Evolutionary conservation across 2,329 filamentous ascomycete species (phyloP).

Genomic region (Aureobasidium sp.): DNA sequence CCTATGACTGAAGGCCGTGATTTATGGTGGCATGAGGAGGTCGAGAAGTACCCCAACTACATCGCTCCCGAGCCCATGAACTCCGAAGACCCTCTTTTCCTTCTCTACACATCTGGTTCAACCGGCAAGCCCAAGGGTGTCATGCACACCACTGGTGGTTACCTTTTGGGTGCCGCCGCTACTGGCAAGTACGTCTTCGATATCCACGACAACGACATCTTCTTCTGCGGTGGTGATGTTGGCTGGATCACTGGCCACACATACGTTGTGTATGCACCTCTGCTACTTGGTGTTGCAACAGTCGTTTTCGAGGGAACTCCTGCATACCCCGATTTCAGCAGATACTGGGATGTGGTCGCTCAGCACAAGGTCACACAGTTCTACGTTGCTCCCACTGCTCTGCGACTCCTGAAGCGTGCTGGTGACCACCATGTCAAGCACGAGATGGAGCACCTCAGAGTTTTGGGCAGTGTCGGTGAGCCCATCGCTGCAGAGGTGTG

Average conservation of each 20-base stretch:
- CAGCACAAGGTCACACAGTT: conserved; percentile 95
- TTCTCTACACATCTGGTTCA: conserved; percentile 95
- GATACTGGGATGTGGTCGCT: conserved; percentile 98
- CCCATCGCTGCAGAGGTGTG: conserved; percentile 96
- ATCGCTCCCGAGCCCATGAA: conserved; percentile 81
- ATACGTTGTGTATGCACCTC: conserved; percentile 93
- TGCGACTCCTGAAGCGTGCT: conserved; percentile 89
- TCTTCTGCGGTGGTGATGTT: conserved; percentile 97
- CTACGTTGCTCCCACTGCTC: conserved; percentile 92
- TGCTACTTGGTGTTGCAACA: conserved; percentile 86
- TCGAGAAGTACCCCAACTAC: conserved; percentile 93
- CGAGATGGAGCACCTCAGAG: conserved; percentile 80
- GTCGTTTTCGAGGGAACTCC: conserved; percentile 98
- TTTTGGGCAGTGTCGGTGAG: conserved; percentile 92
- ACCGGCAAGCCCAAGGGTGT: conserved; percentile 99
- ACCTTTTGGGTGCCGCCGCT: conserved; percentile 84
- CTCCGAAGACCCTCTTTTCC: conserved; percentile 92
- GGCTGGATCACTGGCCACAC: conserved; percentile 99
- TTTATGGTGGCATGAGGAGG: conserved; percentile 97
- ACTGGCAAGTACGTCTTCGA: conserved; percentile 99
- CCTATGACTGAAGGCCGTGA: conserved; percentile 87
- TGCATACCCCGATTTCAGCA: conserved; percentile 93
- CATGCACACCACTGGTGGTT: conserved; percentile 94
- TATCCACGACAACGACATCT: conserved; percentile 85
- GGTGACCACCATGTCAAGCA: conserved; percentile 87